Conservation (phyloP, 2,329 filamentous ascomycete species). For the Trichophyton verrucosum region DNA sequence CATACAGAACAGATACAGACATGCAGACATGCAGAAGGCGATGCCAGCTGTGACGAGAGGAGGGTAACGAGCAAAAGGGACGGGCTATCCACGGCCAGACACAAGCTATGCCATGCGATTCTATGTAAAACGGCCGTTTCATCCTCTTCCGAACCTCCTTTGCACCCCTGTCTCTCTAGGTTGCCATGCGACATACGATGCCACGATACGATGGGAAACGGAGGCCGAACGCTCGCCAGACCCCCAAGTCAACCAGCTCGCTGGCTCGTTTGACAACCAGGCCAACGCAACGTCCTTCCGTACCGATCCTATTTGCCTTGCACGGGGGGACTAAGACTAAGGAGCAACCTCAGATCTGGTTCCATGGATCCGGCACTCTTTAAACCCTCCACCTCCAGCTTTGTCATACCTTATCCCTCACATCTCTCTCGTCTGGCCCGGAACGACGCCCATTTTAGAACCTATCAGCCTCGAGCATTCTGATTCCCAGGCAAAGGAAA, state of each 20-base stretch:
- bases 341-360: not conserved
- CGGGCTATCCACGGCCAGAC: not conserved
- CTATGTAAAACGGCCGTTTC: not conserved
- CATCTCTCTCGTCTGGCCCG: not conserved
- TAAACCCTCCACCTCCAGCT: not conserved
- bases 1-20: no score
- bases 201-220: not conserved
- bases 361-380: not conserved
- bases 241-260: no score
- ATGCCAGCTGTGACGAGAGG: not conserved
- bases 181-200: conserved; percentile 1
- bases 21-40: not conserved
- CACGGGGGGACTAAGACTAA: not conserved
- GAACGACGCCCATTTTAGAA: not conserved
- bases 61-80: not conserved
- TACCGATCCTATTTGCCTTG: conserved; percentile 1
- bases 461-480: not conserved
- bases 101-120: not conserved
- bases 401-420: not conserved
- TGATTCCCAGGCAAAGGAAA: no score
- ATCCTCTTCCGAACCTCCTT: not conserved
- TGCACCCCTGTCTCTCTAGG: not conserved
- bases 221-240: no score
- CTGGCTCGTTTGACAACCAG: no score
- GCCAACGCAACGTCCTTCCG: not conserved